Evolutionary conservation across 495 filamentous ascomycete species (phyloP).

Genomic region (Xylaria sp.): DNA sequence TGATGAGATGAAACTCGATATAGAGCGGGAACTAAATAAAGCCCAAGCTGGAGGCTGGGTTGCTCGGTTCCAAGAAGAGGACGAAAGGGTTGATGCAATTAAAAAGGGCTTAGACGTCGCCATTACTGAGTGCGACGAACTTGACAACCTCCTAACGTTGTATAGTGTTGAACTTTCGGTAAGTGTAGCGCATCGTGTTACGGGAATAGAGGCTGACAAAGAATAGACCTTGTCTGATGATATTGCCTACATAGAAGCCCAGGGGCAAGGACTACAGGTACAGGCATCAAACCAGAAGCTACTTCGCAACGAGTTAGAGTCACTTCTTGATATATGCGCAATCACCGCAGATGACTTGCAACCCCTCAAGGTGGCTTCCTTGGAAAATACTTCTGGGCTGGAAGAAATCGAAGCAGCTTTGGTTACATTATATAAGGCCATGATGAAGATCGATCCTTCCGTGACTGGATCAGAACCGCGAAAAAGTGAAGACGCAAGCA

Average conservation of each 20-base stretch:
- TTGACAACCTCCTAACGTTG: constrained; percentile 89
- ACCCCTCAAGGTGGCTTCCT: constrained; percentile 73
- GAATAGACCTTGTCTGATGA: constrained; percentile 90
- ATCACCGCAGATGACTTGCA: constrained; percentile 78
- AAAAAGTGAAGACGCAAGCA: constrained; percentile 53
- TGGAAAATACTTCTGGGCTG: constrained; percentile 73
- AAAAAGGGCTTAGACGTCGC: constrained; percentile 84
- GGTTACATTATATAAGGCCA: constrained; percentile 88
- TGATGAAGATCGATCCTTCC: constrained; percentile 89
- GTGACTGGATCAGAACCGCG: constrained; percentile 63
- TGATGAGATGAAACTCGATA: constrained; percentile 80
- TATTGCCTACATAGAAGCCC: constrained; percentile 95
- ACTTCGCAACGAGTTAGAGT: constrained; percentile 84
- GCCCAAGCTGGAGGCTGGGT: constrained; percentile 95
- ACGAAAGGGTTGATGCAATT: constrained; percentile 83
- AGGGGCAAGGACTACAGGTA: constrained; percentile 94
- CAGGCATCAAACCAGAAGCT: constrained; percentile 97
- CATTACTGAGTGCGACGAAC: constrained; percentile 91
- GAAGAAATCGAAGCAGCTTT: constrained; percentile 77
- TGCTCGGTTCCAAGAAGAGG: constrained; percentile 83
- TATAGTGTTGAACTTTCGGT: constrained; percentile 94
- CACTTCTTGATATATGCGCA: constrained; percentile 82
- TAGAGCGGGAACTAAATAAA: constrained; percentile 85
- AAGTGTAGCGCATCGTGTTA: constrained; percentile 46
- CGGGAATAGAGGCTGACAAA: constrained; percentile 43